A percentile compares a stretch with the other conserved stretches of the same genome.
Evolutionary conservation across 805 yeast species (phyloP).

Genomic region (Saturnispora silvae): DNA sequence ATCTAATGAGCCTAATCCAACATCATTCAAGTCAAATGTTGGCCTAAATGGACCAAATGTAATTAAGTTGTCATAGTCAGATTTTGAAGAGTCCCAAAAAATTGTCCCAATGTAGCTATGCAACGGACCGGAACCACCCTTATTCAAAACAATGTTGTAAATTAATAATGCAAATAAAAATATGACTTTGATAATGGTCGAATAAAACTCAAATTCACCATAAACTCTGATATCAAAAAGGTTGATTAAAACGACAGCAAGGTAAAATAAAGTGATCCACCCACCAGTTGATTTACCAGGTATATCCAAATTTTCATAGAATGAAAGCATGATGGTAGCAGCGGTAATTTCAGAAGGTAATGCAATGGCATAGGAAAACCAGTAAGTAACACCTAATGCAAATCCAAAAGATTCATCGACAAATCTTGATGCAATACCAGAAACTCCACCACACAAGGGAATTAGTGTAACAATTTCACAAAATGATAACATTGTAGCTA

Average conservation of each 20-base stretch:
- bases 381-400: slow-evolving; percentile 64
- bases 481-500: slow-evolving; percentile 60
- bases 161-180: slow-evolving; percentile 45
- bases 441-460: slow-evolving; percentile 70
- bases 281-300: slow-evolving; percentile 50
- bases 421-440: slow-evolving; percentile 64
- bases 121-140: slow-evolving; percentile 42
- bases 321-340: slow-evolving; percentile 64
- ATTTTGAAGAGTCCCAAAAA: slow-evolving; percentile 52
- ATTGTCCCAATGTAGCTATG: slow-evolving; percentile 47
- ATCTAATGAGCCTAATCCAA: slow-evolving; percentile 38
- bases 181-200: slow-evolving; percentile 48
- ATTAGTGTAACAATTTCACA: slow-evolving; percentile 76
- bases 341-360: slow-evolving; percentile 77
- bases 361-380: slow-evolving; percentile 61
- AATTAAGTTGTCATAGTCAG: slow-evolving; percentile 35
- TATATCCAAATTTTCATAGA: slow-evolving; percentile 46
- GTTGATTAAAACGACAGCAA: slow-evolving; percentile 38
- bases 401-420: slow-evolving; percentile 73
- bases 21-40: slow-evolving; percentile 53
- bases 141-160: slow-evolving; percentile 53
- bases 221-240: slow-evolving; percentile 59
- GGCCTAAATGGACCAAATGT: slow-evolving; percentile 70
- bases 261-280: slow-evolving; percentile 52
- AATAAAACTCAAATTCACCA: slow-evolving; percentile 63